Base-by-base conservation (phyloP, 1,139 yeast species). In the Geotrichum europaeum region DNA sequence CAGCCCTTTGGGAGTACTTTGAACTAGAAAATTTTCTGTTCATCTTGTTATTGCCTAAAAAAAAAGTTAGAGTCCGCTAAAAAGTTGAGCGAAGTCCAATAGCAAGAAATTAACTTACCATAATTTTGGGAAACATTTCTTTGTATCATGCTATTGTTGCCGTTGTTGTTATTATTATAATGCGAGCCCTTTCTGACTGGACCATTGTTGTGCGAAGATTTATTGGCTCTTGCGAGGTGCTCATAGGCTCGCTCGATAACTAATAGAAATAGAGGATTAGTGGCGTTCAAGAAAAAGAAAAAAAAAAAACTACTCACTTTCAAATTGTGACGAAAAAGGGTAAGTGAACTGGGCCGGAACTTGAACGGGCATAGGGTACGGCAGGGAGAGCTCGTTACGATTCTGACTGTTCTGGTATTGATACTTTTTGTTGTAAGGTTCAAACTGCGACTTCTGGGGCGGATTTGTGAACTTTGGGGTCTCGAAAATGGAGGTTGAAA, bases 261-360 rank as follows among this genome's bases (percentile, higher is more conserved):
- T 58, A 28, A 5, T n/a, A n/a, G 2, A 4, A 51, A 34, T 18
- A 52, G 15, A 13, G 13, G 6, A 9, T 53, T 53, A 47, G 47
- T 45, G 10, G 12, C 3, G 18, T 18, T 20, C 52, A 32, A 28
- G 18, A 18, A 5, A 15, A 30, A 9, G 9, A 43, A 28, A 34
- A 10, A 25, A 3, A 25, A 30, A 28, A 30, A 25, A 13, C 5
- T 4, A 47, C 60, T 18, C 43, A 58, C 60, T 53, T 49, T 58
- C 57, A 32, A 25, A 50, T 45, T 58, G 60, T 12, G 60, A 58
- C 18, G 60, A 54, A 54, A 58, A 58, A 12, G 60, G 60, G 30
- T 20, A 52, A 1, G 60, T 54, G 32, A 43, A 24, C 53, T 58
- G 60, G 18, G 34, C 45, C 3, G 58, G 60, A 4, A 55, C 49